A percentile compares a stretch with the other conserved stretches of the same genome.
These are phyloP conservation scores for Acacia melanoxylon DNA, from an alignment of 306 rosid genomes.

Conservation along the genomic window DNA sequence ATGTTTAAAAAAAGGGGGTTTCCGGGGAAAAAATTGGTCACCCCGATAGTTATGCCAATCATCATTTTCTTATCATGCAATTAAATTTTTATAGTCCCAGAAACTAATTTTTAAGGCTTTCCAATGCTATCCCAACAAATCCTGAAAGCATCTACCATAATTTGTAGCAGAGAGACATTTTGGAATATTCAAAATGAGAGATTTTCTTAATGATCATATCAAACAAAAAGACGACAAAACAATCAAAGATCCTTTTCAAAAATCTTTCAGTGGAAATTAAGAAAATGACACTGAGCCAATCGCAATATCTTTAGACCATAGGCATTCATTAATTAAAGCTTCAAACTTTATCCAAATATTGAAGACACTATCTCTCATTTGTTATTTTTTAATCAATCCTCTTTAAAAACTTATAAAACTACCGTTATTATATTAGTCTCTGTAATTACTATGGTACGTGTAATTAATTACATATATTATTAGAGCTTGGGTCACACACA, in stretches of 20 bases:
- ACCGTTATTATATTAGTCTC: neutral
- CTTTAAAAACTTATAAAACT: neutral
- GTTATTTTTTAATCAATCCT: neutral
- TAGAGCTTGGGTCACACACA: neutral
- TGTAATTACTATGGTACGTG: neutral
- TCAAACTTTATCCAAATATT: neutral
- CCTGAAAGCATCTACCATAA: neutral
- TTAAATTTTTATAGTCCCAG: no score
- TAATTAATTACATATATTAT: neutral
- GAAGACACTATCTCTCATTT: neutral
- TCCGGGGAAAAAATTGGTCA: no score
- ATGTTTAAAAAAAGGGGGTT: no score
- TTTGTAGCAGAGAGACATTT: neutral
- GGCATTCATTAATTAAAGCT: neutral
- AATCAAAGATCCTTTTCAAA: neutral
- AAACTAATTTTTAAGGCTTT: no score
- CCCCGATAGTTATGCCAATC: no score
- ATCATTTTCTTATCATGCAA: no score
- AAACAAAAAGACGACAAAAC: neutral
- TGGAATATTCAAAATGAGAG: neutral
- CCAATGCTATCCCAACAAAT: no score
- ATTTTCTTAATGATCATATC: neutral
- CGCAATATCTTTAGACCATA: neutral
- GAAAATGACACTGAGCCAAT: constrained; percentile 2
- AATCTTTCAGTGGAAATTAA: neutral